Evolutionary conservation across 2,329 filamentous ascomycete genomes (phyloP).

Genomic region (Tothia fuscella): DNA sequence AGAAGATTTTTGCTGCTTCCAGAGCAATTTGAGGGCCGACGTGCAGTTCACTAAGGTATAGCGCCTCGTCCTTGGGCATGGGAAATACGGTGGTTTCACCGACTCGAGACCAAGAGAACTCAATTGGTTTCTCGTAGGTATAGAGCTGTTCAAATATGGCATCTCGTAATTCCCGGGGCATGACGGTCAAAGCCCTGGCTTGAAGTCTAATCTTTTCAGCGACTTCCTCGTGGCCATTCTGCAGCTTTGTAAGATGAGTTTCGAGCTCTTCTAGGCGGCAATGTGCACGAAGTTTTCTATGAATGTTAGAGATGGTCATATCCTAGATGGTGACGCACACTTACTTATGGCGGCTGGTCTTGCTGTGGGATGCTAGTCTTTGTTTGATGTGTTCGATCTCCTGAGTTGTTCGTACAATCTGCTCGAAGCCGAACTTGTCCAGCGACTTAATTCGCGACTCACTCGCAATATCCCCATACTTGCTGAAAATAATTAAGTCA

Average conservation of each 20-base stretch:
- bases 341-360: too few species aligned
- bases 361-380: too few species aligned
- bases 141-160: conserved; percentile 4
- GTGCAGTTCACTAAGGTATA: neutral
- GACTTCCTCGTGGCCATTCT: neutral
- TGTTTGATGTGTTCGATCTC: too few species aligned
- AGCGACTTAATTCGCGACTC: too few species aligned
- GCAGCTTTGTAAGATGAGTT: neutral
- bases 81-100: neutral
- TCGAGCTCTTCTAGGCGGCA: neutral
- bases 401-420: too few species aligned
- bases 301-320: too few species aligned
- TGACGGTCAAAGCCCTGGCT: neutral
- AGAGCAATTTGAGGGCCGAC: neutral
- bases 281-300: neutral
- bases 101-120: neutral
- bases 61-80: neutral
- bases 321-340: too few species aligned
- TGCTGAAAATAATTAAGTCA: too few species aligned
- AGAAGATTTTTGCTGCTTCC: conserved; percentile 3
- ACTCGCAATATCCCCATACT: too few species aligned
- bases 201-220: neutral
- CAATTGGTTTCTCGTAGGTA: neutral
- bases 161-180: conserved; percentile 1
- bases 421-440: too few species aligned